Evolutionary conservation across 257 asterid genomes (phyloP).

Genomic region (Apocynum venetum): DNA sequence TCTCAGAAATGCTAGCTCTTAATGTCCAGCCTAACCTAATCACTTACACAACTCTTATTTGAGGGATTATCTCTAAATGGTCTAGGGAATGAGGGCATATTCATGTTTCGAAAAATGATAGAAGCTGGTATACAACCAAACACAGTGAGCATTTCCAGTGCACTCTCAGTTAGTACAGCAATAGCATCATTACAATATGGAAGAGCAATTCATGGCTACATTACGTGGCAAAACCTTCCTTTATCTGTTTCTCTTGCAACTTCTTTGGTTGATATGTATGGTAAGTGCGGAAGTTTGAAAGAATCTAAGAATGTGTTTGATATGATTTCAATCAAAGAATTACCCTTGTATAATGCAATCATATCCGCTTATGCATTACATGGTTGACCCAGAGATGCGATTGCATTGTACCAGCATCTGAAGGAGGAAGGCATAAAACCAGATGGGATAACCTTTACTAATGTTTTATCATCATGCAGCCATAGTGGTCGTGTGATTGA

Average conservation of each 20-base stretch:
- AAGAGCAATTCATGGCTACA: slow-evolving; percentile 28
- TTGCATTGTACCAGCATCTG: slow-evolving; percentile 16
- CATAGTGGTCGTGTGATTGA: slow-evolving; percentile 22
- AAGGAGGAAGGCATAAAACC: slow-evolving; percentile 19
- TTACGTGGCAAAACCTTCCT: slow-evolving; percentile 16
- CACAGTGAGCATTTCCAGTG: slow-evolving; percentile 18
- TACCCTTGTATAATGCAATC: slow-evolving; percentile 27
- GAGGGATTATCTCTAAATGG: slow-evolving; percentile 26
- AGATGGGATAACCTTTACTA: slow-evolving; percentile 28
- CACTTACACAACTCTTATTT: slow-evolving; percentile 27
- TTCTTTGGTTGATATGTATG: slow-evolving; percentile 30
- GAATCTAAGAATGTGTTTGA: slow-evolving; percentile 19
- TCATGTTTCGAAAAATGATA: slow-evolving; percentile 22
- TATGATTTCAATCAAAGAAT: slow-evolving; percentile 13
- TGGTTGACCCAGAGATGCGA: slow-evolving; percentile 25
- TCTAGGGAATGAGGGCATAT: slow-evolving; percentile 19
- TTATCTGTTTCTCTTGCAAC: slow-evolving; percentile 23
- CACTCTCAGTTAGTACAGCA: slow-evolving; percentile 26
- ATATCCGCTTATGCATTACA: slow-evolving; percentile 31
- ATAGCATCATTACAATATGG: slow-evolving; percentile 22
- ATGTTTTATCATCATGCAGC: slow-evolving; percentile 28
- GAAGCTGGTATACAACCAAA: slow-evolving; percentile 24
- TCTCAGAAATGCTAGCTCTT: slow-evolving; percentile 24
- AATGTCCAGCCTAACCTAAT: slow-evolving; percentile 21
- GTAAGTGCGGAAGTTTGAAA: slow-evolving; percentile 25